Evolutionary conservation across 2,329 filamentous ascomycete species (phyloP).

Genomic region (Neurospora sp.): DNA sequence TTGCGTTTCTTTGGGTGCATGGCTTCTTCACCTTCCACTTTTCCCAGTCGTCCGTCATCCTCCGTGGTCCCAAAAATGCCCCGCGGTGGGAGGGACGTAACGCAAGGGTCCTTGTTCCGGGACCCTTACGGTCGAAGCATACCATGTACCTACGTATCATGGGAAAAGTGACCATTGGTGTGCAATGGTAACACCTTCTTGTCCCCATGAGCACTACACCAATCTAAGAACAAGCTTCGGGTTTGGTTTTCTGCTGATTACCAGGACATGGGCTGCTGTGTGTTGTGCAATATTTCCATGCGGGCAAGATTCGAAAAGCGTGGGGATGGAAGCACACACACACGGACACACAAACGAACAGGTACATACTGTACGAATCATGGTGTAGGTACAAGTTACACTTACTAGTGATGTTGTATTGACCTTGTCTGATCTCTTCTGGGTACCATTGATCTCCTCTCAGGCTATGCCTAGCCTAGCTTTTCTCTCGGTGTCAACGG

Average conservation of each 20-base stretch:
- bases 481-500: slow-evolving; percentile 40
- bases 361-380: not conserved
- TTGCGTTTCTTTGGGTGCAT: not conserved
- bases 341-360: not conserved
- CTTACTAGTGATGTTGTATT: not conserved
- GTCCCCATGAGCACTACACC: not conserved
- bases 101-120: not conserved
- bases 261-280: not conserved
- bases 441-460: slow-evolving; percentile 7
- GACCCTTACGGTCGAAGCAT: not conserved
- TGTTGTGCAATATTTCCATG: not conserved
- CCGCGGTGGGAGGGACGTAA: not conserved
- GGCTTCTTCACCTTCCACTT: not conserved
- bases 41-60: not conserved
- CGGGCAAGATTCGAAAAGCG: not conserved
- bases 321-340: not conserved
- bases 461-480: slow-evolving; percentile 25
- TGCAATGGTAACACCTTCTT: not conserved
- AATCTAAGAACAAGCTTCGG: not conserved
- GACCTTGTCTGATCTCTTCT: not conserved
- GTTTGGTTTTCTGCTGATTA: not conserved
- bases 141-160: not conserved
- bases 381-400: not conserved
- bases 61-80: not conserved
- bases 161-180: not conserved